phyloP scores from a whole-genome alignment of 345 rosid genomes.

The Aquilaria yunnanensis region DNA sequence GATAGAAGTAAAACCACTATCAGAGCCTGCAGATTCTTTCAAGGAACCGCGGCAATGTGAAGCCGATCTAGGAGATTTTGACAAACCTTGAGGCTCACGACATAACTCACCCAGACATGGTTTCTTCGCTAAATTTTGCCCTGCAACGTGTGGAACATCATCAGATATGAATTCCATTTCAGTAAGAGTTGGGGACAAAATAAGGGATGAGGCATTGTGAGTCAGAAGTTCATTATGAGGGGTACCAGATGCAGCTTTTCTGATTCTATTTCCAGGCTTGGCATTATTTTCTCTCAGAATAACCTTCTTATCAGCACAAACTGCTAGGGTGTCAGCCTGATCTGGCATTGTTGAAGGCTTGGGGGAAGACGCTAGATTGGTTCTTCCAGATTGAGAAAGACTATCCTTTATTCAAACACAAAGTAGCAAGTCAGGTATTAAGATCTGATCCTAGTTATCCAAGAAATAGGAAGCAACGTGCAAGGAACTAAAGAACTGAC shows the following conservation, averaged over 20 bases:
- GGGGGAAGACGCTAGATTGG: slow-evolving; percentile 11
- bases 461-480: background rate
- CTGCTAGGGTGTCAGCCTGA: slow-evolving; percentile 8
- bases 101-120: slow-evolving; percentile 16
- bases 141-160: slow-evolving; percentile 15
- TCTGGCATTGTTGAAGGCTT: slow-evolving; percentile 21
- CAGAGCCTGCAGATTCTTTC: slow-evolving; percentile 5
- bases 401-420: slow-evolving; percentile 16
- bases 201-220: background rate
- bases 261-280: slow-evolving; percentile 17
- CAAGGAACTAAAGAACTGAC: too few species aligned
- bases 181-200: background rate
- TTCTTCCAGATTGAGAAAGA: slow-evolving; percentile 9
- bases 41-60: slow-evolving; percentile 7
- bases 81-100: slow-evolving; percentile 7
- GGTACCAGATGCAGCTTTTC: slow-evolving; percentile 26
- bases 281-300: slow-evolving; percentile 18
- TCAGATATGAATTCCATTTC: background rate
- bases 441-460: background rate
- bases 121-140: slow-evolving; percentile 22
- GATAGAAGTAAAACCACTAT: slow-evolving; percentile 7
- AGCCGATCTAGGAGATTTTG: slow-evolving; percentile 15
- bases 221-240: background rate
- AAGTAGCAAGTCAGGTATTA: slow-evolving; percentile 9
- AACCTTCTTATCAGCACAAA: slow-evolving; percentile 18